These are phyloP conservation scores for Boletus coccyginus DNA, from an alignment of 768 basidiomycete species.

Conservation along the genomic window DNA sequence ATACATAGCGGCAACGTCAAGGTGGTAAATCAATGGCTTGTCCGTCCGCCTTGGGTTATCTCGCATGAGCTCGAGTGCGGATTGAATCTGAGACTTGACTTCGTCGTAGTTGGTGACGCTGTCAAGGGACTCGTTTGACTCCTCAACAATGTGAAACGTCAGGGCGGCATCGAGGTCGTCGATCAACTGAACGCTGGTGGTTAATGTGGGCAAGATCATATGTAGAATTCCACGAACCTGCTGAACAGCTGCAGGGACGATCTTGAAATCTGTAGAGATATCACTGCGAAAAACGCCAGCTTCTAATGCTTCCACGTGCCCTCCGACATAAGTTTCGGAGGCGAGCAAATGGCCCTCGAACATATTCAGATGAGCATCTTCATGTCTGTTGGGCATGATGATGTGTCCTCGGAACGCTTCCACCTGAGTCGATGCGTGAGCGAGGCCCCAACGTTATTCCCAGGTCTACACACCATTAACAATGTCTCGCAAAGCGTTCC, in stretches of 20 bases:
- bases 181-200: conserved; percentile 61
- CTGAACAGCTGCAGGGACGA: conserved; percentile 83
- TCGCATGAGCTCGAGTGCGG: conserved; percentile 82
- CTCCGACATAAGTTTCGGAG: conserved; percentile 97
- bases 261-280: conserved; percentile 92
- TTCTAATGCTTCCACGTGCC: conserved; percentile 97
- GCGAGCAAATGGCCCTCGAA: conserved; percentile 96
- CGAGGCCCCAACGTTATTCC: neutral
- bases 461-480: conserved; percentile 71
- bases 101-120: conserved; percentile 94
- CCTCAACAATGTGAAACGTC: conserved; percentile 83
- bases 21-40: conserved; percentile 94
- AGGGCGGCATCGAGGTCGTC: conserved; percentile 92
- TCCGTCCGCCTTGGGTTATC: conserved; percentile 88
- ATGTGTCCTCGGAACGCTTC: conserved; percentile 90
- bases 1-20: conserved; percentile 99
- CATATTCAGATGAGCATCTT: conserved; percentile 88
- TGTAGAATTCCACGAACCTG: conserved; percentile 47
- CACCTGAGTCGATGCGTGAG: conserved; percentile 54
- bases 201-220: neutral
- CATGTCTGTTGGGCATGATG: conserved; percentile 98
- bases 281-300: conserved; percentile 98
- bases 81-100: conserved; percentile 75
- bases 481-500: conserved; percentile 97
- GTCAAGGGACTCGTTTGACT: conserved; percentile 75